Evolutionary conservation across 1,139 yeast genomes (phyloP).

Genomic region (Yamadazyma dendronema): DNA sequence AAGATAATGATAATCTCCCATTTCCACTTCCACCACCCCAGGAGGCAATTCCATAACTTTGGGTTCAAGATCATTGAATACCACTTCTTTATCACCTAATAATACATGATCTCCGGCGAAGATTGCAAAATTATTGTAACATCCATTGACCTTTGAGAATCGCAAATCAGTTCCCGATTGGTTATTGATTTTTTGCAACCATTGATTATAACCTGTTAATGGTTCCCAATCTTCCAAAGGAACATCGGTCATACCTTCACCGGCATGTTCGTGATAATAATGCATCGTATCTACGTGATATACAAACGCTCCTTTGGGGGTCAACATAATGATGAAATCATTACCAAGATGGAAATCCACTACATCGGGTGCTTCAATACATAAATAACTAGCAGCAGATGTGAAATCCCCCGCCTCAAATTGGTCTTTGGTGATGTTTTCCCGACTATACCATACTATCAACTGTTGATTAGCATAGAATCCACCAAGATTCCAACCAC

Average conservation of each 20-base stretch:
- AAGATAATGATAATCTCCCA: slow-evolving; percentile 73
- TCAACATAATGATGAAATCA: slow-evolving; percentile 52
- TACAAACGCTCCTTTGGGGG: slow-evolving; percentile 31
- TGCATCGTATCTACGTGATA: slow-evolving; percentile 10
- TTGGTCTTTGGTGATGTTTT: slow-evolving; percentile 16
- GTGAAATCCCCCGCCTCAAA: slow-evolving; percentile 19
- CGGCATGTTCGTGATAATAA: slow-evolving; percentile 9
- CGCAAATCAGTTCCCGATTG: slow-evolving; percentile 15
- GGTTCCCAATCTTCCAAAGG: slow-evolving; percentile 11
- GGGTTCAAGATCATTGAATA: slow-evolving; percentile 31
- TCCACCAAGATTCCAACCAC: slow-evolving; percentile 71
- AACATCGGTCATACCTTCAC: slow-evolving; percentile 8
- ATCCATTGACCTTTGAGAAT: slow-evolving; percentile 50
- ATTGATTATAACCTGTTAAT: slow-evolving; percentile 24
- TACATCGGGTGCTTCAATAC: slow-evolving; percentile 33
- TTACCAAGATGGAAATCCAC: slow-evolving; percentile 60
- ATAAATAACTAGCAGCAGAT: slow-evolving; percentile 36
- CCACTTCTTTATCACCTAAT: slow-evolving; percentile 31
- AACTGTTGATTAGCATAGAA: slow-evolving; percentile 55
- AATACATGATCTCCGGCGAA: slow-evolving; percentile 51
- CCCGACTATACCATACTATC: slow-evolving; percentile 57
- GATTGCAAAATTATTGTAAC: slow-evolving; percentile 49
- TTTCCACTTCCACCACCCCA: slow-evolving; percentile 55
- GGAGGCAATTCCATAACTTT: slow-evolving; percentile 14
- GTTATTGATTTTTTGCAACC: slow-evolving; percentile 24